Percentiles rank a stretch among this genome's conserved stretches.
phyloP scores from a whole-genome alignment of 225 moss, liverwort and hornwort genomes.

The Lunularia cruciata region DNA sequence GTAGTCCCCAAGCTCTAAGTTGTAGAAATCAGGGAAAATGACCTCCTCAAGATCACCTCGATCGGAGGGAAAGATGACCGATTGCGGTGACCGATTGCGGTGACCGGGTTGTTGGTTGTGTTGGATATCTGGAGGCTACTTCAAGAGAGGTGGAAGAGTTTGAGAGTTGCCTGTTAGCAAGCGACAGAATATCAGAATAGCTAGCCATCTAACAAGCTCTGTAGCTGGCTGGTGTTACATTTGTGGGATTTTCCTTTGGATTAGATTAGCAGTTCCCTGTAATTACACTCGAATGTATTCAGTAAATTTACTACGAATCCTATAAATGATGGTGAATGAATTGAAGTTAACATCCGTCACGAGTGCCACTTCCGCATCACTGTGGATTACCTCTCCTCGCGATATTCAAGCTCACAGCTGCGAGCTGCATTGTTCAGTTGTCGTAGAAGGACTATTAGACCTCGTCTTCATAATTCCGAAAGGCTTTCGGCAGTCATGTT shows the following conservation, averaged over 20 bases:
- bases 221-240: slow-evolving; percentile 22
- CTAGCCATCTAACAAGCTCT: slow-evolving; percentile 32
- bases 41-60: slow-evolving; percentile 14
- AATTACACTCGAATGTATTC: slow-evolving; percentile 31
- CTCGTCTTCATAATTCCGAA: too few species aligned
- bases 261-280: slow-evolving; percentile 24
- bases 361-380: too few species aligned
- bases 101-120: slow-evolving; percentile 10
- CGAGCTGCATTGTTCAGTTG: too few species aligned
- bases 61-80: slow-evolving; percentile 6
- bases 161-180: slow-evolving; percentile 5
- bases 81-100: background rate
- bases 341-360: too few species aligned
- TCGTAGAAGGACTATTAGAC: too few species aligned
- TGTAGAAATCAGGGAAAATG: background rate
- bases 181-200: slow-evolving; percentile 2
- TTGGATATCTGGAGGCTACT: slow-evolving; percentile 6
- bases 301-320: slow-evolving; percentile 13
- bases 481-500: too few species aligned
- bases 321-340: too few species aligned
- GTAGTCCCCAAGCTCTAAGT: background rate
- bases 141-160: background rate
- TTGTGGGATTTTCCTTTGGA: background rate
- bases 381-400: too few species aligned
- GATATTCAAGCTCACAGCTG: too few species aligned